A percentile compares a stretch with the other conserved stretches of the same genome.
These are phyloP conservation scores for Stephanodiscus triporus DNA, from an alignment of 108 stramenopile species.

Conservation along the genomic window DNA sequence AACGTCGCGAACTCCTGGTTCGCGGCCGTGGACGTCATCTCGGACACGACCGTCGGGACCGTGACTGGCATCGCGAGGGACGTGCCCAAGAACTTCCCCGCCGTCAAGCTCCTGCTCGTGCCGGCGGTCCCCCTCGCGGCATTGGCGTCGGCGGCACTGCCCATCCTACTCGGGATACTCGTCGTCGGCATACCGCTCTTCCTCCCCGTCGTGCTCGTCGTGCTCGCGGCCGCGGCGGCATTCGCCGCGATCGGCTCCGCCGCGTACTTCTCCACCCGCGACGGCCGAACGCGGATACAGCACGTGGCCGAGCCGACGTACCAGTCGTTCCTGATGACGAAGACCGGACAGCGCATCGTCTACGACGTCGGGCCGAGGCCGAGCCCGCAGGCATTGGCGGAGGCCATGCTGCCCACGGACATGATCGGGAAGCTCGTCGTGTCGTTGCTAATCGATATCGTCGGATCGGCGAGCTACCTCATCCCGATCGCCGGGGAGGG, in stretches of 20 bases:
- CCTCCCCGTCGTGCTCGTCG: conserved; percentile 56
- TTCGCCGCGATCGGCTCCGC: conserved; percentile 33
- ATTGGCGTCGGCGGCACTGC: conserved; percentile 49
- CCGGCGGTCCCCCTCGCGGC: conserved; percentile 68
- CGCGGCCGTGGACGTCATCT: conserved; percentile 55
- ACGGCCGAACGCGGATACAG: conserved; percentile 56
- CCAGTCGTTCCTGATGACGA: conserved; percentile 59
- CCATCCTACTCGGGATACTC: conserved; percentile 60
- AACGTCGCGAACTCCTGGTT: conserved; percentile 67
- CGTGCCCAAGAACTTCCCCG: conserved; percentile 40
- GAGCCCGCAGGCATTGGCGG: conserved; percentile 56
- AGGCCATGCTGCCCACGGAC: conserved; percentile 61
- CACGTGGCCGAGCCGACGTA: conserved; percentile 49
- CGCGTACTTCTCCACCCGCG: conserved; percentile 61
- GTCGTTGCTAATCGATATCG: conserved; percentile 72
- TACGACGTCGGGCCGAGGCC: conserved; percentile 89
- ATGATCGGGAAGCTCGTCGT: conserved; percentile 71
- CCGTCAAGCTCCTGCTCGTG: conserved; percentile 55
- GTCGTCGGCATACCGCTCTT: conserved; percentile 77
- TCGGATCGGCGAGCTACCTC: conserved; percentile 81
- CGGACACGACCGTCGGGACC: conserved; percentile 37
- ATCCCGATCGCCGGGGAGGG: conserved; percentile 88
- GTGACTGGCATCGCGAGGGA: conserved; percentile 8
- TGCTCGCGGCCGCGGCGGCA: conserved; percentile 18
- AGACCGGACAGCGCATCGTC: conserved; percentile 67